Conservation (phyloP, 225 moss, liverwort and hornwort genomes). For the Straminergon stramineum region DNA sequence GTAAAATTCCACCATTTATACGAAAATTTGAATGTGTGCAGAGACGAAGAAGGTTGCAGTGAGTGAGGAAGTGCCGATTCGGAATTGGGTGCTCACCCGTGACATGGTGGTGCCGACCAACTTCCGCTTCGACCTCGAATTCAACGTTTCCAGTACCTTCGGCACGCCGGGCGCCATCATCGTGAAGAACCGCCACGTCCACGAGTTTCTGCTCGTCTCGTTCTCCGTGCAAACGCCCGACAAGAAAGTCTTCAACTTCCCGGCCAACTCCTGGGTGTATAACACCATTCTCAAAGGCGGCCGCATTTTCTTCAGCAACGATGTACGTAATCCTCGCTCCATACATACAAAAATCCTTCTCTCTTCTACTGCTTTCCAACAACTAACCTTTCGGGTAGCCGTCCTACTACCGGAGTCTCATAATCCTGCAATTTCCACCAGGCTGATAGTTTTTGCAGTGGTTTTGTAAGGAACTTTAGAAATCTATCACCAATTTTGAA, state of each 20-base stretch:
- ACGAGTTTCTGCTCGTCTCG: slow-evolving; percentile 67
- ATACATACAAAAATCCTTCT: not conserved
- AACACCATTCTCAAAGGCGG: slow-evolving; percentile 13
- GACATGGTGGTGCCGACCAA: slow-evolving; percentile 24
- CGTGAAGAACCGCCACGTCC: slow-evolving; percentile 54
- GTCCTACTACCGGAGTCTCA: not conserved
- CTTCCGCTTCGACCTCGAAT: slow-evolving; percentile 34
- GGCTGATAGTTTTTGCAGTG: not conserved
- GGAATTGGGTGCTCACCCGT: slow-evolving; percentile 41
- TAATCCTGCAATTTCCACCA: not conserved
- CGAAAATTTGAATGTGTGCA: not conserved
- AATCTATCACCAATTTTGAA: not conserved
- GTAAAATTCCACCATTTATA: not conserved
- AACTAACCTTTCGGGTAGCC: not conserved
- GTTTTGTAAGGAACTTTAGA: not conserved
- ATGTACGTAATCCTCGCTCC: not conserved
- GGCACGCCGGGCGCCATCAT: slow-evolving; percentile 74
- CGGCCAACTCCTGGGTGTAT: slow-evolving; percentile 56
- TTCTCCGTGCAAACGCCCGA: slow-evolving; percentile 30
- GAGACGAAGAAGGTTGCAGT: slow-evolving; percentile 25
- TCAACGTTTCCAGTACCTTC: slow-evolving; percentile 34
- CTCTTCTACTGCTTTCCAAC: not conserved
- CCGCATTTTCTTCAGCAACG: slow-evolving; percentile 76
- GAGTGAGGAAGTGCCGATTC: slow-evolving; percentile 35
- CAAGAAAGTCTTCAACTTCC: slow-evolving; percentile 38